These are phyloP conservation scores for Venturia nashicola DNA, from an alignment of 2,329 filamentous ascomycete species.

Conservation along the genomic window DNA sequence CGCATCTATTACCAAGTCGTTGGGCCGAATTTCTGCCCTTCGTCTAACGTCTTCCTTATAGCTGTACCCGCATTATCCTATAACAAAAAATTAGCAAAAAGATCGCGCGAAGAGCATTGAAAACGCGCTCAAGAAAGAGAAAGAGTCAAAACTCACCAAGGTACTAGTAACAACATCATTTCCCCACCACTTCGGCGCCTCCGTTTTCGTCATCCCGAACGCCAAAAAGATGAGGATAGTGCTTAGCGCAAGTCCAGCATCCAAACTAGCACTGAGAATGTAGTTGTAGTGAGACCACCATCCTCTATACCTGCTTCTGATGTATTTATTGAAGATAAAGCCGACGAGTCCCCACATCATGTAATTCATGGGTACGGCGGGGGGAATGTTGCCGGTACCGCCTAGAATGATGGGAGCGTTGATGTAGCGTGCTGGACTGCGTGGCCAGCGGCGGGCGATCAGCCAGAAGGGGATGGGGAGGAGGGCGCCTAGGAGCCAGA, in stretches of 20 bases:
- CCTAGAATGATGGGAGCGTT: slow-evolving; percentile 58
- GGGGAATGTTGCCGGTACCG: slow-evolving; percentile 43
- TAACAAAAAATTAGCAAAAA: neutral
- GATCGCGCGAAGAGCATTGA: neutral
- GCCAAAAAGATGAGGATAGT: slow-evolving; percentile 19
- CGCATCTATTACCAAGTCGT: neutral
- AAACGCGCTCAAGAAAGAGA: neutral
- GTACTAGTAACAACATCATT: slow-evolving; percentile 39
- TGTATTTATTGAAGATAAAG: slow-evolving; percentile 17
- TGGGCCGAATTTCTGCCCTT: slow-evolving; percentile 10
- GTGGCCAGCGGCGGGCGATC: slow-evolving; percentile 48
- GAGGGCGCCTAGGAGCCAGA: slow-evolving; percentile 55
- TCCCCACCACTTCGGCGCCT: slow-evolving; percentile 50
- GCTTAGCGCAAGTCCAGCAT: slow-evolving; percentile 17
- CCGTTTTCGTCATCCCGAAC: slow-evolving; percentile 14
- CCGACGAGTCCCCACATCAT: slow-evolving; percentile 17
- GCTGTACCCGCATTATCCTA: slow-evolving; percentile 8
- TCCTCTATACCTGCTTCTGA: slow-evolving; percentile 14
- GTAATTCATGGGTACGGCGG: slow-evolving; percentile 32
- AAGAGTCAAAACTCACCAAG: neutral
- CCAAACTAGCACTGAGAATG: slow-evolving; percentile 14
- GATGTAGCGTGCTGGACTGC: slow-evolving; percentile 50
- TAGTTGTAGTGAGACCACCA: slow-evolving; percentile 18
- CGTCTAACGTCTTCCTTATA: neutral
- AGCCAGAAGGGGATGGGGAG: slow-evolving; percentile 49